Base-by-base conservation (phyloP, 2,329 filamentous ascomycete genomes). In the Venturia aucupariae region DNA sequence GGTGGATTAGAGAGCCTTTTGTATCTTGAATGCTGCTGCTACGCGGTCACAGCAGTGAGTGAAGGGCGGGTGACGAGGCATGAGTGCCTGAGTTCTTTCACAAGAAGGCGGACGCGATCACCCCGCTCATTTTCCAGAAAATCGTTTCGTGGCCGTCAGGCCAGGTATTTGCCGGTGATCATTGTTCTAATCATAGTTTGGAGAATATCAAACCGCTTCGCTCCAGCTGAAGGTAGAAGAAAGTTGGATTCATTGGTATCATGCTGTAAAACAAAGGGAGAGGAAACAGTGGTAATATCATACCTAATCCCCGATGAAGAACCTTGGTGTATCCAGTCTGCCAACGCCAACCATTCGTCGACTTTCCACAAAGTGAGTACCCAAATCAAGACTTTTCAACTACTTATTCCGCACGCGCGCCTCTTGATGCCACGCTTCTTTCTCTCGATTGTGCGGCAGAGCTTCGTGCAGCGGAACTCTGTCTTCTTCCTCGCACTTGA, bases 401-500 rank as follows among this genome's bases (percentile, higher is more conserved):
- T 30, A 57, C 3, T 35, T 15, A 57, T 35, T 57, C 51, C 24
- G 30, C 51, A n/a, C 27, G 51, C 19, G 51, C 4, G 10, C 51
- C 11, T n/a, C 27, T 57, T 35, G 51, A 32, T n/a, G 27, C 30
- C 30, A 57, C 30, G 7, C 51, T 32, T 57, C 51, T 57, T n/a
- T 57, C 51, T 22, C 51, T 57, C 30, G 51, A 57, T 35, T 57
- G 51, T 7, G 15, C 30, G 51, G 51, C 51, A 4, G 51, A 57
- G 51, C 51, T 57, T 35, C 30, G 51, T 35, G 51, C 35, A 39
- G 59, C 59, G 5, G 38, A 42, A 15, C 64, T 71, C 35, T 71
- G 71, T 22, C 69, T 69, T 65, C 73, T 74, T 60, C 67, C 75
- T 69, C 71, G 71, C 72, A 81, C 72, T 65, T 74, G 72, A 35